Conservation (phyloP, 2,329 filamentous ascomycete genomes). For the Metarhizium humberi region DNA sequence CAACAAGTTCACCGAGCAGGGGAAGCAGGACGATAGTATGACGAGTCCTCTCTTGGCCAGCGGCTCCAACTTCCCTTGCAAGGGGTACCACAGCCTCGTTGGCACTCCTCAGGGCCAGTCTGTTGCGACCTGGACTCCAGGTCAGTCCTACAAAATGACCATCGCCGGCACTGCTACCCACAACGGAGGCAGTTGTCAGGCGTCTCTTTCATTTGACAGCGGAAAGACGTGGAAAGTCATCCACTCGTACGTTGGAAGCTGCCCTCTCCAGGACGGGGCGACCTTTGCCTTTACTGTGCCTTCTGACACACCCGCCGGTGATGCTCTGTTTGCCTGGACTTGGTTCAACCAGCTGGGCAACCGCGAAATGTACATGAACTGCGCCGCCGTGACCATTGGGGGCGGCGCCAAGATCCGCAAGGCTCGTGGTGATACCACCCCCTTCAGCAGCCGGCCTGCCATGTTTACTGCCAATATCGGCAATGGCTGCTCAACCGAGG, state of each 20-base stretch:
- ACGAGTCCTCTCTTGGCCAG: constrained; percentile 52
- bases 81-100: constrained; percentile 46
- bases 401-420: constrained; percentile 18
- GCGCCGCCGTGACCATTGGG: constrained; percentile 58
- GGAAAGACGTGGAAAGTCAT: constrained; percentile 62
- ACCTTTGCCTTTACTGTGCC: constrained; percentile 61
- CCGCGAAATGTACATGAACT: constrained; percentile 83
- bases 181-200: constrained; percentile 67
- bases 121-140: constrained; percentile 53
- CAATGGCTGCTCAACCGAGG: constrained; percentile 48
- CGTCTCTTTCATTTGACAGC: constrained; percentile 64
- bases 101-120: constrained; percentile 40
- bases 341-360: constrained; percentile 73
- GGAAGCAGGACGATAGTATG: constrained; percentile 56
- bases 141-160: constrained; percentile 52
- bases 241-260: constrained; percentile 46
- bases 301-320: constrained; percentile 45
- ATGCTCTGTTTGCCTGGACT: constrained; percentile 64
- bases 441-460: constrained; percentile 49
- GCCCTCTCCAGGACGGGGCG: constrained; percentile 32
- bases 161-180: constrained; percentile 55
- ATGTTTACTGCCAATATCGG: constrained; percentile 65
- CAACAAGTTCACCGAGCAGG: constrained; percentile 37
- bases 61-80: constrained; percentile 67
- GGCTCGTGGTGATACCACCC: constrained; percentile 15